Evolutionary conservation across 345 rosid genomes (phyloP).

Genomic region (Gossypium thurberi): DNA sequence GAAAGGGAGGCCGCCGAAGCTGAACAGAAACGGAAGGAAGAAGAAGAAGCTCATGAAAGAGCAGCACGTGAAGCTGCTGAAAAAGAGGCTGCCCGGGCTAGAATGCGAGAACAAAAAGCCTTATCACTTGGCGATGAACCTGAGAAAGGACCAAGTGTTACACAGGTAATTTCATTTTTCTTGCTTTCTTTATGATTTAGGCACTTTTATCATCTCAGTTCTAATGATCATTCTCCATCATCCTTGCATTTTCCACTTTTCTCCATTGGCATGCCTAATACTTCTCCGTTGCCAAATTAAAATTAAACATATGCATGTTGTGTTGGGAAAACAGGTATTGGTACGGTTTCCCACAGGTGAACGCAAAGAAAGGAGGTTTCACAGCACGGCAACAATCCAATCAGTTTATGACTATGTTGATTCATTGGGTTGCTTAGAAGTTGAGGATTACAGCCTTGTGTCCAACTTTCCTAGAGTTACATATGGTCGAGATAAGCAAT

Average conservation of each 20-base stretch:
- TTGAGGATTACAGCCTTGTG: slow-evolving; percentile 66
- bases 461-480: slow-evolving; percentile 80
- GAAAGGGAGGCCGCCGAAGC: slow-evolving; percentile 91
- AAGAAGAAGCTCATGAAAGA: slow-evolving; percentile 80
- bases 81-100: slow-evolving; percentile 66
- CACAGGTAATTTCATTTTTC: slow-evolving; percentile 47
- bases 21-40: slow-evolving; percentile 78
- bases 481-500: slow-evolving; percentile 58
- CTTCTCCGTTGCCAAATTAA: background rate
- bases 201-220: too few relatives aligned
- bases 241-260: background rate
- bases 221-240: background rate
- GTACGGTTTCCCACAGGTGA: slow-evolving; percentile 88
- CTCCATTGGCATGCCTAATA: background rate
- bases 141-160: slow-evolving; percentile 77
- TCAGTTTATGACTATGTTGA: slow-evolving; percentile 75
- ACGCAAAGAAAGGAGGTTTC: slow-evolving; percentile 88
- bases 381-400: slow-evolving; percentile 49
- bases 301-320: background rate
- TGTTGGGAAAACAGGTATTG: slow-evolving; percentile 47
- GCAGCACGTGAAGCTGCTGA: slow-evolving; percentile 81
- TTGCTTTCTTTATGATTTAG: background rate
- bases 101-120: slow-evolving; percentile 81
- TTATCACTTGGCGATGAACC: slow-evolving; percentile 78
- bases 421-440: slow-evolving; percentile 74